phyloP scores from a whole-genome alignment of 2,329 filamentous ascomycete genomes.

The Didymella segeticola region DNA sequence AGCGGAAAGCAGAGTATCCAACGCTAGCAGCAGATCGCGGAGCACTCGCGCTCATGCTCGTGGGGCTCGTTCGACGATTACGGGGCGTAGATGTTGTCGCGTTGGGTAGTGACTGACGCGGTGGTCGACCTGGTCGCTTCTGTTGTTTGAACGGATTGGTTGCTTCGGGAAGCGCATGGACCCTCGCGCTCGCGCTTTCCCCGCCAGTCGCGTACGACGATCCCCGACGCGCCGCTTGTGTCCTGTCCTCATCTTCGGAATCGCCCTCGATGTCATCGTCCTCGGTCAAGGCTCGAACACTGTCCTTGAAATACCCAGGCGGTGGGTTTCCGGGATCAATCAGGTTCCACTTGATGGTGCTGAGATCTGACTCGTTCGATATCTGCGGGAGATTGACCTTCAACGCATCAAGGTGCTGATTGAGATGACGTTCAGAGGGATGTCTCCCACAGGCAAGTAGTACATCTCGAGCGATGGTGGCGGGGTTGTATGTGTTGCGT shows the following conservation, averaged over 20 bases:
- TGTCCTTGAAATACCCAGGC: conserved; percentile 39
- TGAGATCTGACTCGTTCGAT: conserved; percentile 58
- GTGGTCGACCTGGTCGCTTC: conserved; percentile 47
- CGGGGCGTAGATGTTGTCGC: conserved; percentile 25
- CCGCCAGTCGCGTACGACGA: conserved; percentile 29
- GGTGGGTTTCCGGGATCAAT: conserved; percentile 63
- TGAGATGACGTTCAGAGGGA: conserved; percentile 64
- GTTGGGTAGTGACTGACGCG: conserved; percentile 39
- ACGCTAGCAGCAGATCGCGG: conserved; percentile 29
- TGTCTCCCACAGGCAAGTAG: conserved; percentile 68
- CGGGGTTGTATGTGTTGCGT: conserved; percentile 63
- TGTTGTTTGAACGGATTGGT: conserved; percentile 43
- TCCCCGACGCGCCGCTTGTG: conserved; percentile 13
- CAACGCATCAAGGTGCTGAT: conserved; percentile 63
- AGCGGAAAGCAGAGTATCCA: conserved; percentile 55
- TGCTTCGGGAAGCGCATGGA: conserved; percentile 37
- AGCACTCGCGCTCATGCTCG: conserved; percentile 36
- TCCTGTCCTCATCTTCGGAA: conserved; percentile 36
- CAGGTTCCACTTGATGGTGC: conserved; percentile 67
- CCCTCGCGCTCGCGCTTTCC: conserved; percentile 30
- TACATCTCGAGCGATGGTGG: conserved; percentile 69
- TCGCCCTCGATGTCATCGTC: conserved; percentile 47
- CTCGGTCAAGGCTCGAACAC: conserved; percentile 33
- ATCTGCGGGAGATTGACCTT: conserved; percentile 53
- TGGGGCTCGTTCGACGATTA: conserved; percentile 18